Evolutionary conservation across 169 alveolate species (phyloP).

Genomic region (Plasmodium inui): DNA sequence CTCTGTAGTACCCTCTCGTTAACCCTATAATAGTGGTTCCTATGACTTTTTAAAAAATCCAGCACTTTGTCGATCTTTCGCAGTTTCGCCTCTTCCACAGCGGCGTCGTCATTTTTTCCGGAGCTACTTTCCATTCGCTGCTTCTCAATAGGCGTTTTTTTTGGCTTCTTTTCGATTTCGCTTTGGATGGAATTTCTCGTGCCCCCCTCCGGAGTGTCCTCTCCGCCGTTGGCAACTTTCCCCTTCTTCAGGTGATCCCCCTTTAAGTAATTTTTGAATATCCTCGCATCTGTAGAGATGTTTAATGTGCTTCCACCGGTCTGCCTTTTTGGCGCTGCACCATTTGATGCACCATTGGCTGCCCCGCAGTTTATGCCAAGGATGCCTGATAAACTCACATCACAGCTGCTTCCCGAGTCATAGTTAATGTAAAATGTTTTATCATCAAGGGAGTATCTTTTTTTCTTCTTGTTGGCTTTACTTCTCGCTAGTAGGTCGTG

Average conservation of each 20-base stretch:
- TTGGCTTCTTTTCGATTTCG: neutral
- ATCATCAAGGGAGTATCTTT: conserved; percentile 1
- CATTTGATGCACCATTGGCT: neutral
- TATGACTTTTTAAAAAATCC: conserved; percentile 8
- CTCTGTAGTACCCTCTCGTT: conserved; percentile 11
- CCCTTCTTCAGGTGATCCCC: neutral
- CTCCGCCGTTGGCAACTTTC: neutral
- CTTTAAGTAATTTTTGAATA: neutral
- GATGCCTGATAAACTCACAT: neutral
- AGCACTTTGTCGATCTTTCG: conserved; percentile 29
- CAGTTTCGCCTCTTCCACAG: neutral
- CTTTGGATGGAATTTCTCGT: neutral
- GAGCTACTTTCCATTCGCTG: neutral
- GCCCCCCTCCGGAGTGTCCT: neutral
- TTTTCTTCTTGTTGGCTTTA: neutral
- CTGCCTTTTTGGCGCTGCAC: neutral
- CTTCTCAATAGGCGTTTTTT: neutral
- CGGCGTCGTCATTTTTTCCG: neutral
- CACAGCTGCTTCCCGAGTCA: conserved; percentile 14
- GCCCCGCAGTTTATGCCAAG: neutral
- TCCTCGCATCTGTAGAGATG: neutral
- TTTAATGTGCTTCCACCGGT: neutral
- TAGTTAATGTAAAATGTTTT: conserved; percentile 50
- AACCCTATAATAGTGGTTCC: neutral
- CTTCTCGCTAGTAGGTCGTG: neutral